A percentile compares a stretch with the other conserved stretches of the same genome.
Evolutionary conservation across 208 protist species (phyloP).

Genomic region (Wallacemonas sp.): DNA sequence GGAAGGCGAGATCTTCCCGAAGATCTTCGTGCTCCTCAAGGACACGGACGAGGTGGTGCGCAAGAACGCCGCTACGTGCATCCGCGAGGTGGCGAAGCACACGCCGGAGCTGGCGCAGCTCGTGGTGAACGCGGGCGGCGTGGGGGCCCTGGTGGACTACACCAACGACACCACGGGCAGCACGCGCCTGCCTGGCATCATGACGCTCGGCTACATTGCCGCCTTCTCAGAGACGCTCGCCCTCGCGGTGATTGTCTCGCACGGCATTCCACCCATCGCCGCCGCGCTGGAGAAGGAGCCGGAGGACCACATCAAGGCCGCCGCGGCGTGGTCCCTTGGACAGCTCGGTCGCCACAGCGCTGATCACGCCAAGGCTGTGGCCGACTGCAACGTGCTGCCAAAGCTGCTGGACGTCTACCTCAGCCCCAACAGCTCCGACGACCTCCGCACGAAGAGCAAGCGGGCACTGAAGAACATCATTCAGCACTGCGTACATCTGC

Average conservation of each 20-base stretch:
- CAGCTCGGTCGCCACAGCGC: slow-evolving; percentile 97
- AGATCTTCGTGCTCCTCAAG: slow-evolving; percentile 95
- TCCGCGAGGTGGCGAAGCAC: slow-evolving; percentile 98
- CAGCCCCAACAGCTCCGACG: slow-evolving; percentile 88
- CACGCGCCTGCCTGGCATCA: slow-evolving; percentile 95
- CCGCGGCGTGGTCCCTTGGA: slow-evolving; percentile 92
- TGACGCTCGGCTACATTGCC: slow-evolving; percentile 98
- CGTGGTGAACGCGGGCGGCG: slow-evolving; percentile 97
- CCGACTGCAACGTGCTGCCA: slow-evolving; percentile 95
- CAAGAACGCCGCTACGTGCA: slow-evolving; percentile 97
- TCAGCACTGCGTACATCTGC: slow-evolving; percentile 95
- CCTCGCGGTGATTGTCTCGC: slow-evolving; percentile 93
- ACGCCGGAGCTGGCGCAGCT: slow-evolving; percentile 97
- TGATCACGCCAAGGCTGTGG: slow-evolving; percentile 96
- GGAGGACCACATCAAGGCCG: slow-evolving; percentile 96
- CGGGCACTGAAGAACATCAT: slow-evolving; percentile 96
- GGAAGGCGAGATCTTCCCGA: slow-evolving; percentile 98
- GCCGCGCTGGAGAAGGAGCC: slow-evolving; percentile 90
- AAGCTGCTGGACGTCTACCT: slow-evolving; percentile 93
- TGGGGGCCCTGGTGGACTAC: slow-evolving; percentile 98
- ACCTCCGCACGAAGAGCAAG: slow-evolving; percentile 96
- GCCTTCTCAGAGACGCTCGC: slow-evolving; percentile 98
- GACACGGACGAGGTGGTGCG: slow-evolving; percentile 95
- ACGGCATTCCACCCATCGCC: slow-evolving; percentile 92
- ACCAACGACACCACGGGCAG: slow-evolving; percentile 91